These are phyloP conservation scores for Russula sp. DNA, from an alignment of 768 basidiomycete species.

Conservation along the genomic window DNA sequence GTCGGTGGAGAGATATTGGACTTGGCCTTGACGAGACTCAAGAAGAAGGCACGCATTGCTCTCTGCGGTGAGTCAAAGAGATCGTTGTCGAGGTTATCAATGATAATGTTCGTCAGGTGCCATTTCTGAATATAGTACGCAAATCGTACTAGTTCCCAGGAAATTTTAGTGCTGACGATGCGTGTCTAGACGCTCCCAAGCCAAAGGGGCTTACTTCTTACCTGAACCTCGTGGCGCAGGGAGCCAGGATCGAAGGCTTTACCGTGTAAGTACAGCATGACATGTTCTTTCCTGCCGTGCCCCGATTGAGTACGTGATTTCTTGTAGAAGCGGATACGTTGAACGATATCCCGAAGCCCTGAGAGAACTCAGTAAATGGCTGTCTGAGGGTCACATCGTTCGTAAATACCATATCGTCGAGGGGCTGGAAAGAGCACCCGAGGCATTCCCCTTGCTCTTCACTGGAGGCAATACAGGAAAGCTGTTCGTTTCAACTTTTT, in stretches of 20 bases:
- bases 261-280: slow-evolving; percentile 48
- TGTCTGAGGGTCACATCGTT: slow-evolving; percentile 64
- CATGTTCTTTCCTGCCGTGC: not conserved
- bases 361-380: slow-evolving; percentile 46
- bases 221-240: slow-evolving; percentile 59
- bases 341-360: slow-evolving; percentile 51
- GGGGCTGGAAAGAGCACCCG: slow-evolving; percentile 66
- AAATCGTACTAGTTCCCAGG: not conserved
- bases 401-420: slow-evolving; percentile 74
- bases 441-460: slow-evolving; percentile 63
- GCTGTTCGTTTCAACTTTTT: slow-evolving; percentile 34
- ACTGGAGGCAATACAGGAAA: slow-evolving; percentile 76
- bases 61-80: slow-evolving; percentile 58
- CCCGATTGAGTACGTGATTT: not conserved
- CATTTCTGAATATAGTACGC: slow-evolving; percentile 76
- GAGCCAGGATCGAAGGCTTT: slow-evolving; percentile 80
- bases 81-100: not conserved
- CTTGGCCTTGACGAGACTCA: slow-evolving; percentile 64
- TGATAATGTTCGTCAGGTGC: slow-evolving; percentile 42
- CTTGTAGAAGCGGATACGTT: slow-evolving; percentile 63
- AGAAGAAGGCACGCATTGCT: slow-evolving; percentile 66
- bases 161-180: not conserved
- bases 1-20: slow-evolving; percentile 80
- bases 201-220: slow-evolving; percentile 66
- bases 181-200: slow-evolving; percentile 41